Base-by-base conservation (phyloP, 1,284 basidiomycete genomes). In the Moesziomyces parantarcticus region DNA sequence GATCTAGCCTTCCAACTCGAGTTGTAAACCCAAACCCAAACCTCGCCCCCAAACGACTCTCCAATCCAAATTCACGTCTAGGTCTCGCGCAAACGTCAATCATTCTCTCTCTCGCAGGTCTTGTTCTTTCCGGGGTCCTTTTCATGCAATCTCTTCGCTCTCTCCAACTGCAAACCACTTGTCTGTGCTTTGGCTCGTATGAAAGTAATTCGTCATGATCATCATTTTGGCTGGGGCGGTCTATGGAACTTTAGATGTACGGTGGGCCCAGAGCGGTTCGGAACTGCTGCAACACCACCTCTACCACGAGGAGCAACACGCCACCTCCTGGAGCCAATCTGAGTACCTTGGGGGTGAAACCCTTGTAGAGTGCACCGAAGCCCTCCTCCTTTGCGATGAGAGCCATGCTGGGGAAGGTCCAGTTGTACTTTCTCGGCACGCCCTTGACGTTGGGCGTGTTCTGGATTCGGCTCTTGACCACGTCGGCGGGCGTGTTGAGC, bases 401-500 rank as follows among this genome's bases (percentile, higher is more conserved):
- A 40, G 89, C 85, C 44, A 93, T 86, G 14, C 86, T 85, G 2
- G 86, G 86, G 79, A 86, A 85, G 51, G 94, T 92, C 90, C 95
- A 96, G 85, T 93, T 92, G 86, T 94, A 95, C 83, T 94, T 95
- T 25, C 73, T 67, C 23, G 50, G 76, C 87, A 88, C 50, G 87
- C 88, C 36, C 5, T 76, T 54, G 18, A 71, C 57, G 26, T 61
- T 66, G 21, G 78, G 68, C 3, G 89, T 86, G 58, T 92, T 91
- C 85, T 96, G 94, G 55, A 99, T 94, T 57, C 97, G 90, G 22
- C 93, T 95, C 86, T 99, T 99, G 75, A 98, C 93, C 62, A 99
- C 93, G 88, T 95, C 84, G 67, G 90, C 90, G 87, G 91, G 92
- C 14, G 92, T 93, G 84, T 93, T 93, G 45, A 93, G 63, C 26